Percentiles rank a stretch among this genome's conserved stretches.
phyloP scores from a whole-genome alignment of 1,284 basidiomycete genomes.

The Malassezia vespertilionis region DNA sequence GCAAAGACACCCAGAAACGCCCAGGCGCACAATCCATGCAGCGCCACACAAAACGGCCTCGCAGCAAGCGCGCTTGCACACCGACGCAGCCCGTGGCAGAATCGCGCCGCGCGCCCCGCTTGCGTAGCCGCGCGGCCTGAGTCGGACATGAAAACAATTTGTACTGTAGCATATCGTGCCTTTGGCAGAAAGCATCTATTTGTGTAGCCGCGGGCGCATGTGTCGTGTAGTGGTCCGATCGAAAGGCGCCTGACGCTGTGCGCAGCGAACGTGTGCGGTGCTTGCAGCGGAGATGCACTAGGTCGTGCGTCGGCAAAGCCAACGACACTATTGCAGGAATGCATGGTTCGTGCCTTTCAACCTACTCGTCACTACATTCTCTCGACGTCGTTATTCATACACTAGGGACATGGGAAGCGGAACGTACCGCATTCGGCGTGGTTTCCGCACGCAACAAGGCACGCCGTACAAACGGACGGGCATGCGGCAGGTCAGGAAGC shows the following conservation, averaged over 20 bases:
- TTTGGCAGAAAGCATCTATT: too few species aligned
- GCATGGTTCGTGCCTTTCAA: too few species aligned
- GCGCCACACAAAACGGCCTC: constrained; percentile 1
- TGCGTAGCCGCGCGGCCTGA: constrained; percentile 12
- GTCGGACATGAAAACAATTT: too few species aligned
- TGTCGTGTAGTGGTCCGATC: too few species aligned
- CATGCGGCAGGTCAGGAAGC: background rate
- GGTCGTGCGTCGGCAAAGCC: too few species aligned
- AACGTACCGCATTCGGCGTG: background rate
- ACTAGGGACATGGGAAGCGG: constrained; percentile 2
- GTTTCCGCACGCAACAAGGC: constrained; percentile 12
- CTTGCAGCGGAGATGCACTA: too few species aligned
- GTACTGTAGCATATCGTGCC: constrained; percentile 18
- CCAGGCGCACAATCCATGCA: too few species aligned
- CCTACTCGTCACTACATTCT: background rate
- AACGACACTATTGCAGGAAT: too few species aligned
- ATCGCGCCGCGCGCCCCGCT: constrained; percentile 10
- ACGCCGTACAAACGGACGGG: constrained; percentile 2
- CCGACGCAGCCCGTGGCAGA: background rate
- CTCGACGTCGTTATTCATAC: background rate
- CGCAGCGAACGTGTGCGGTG: too few species aligned
- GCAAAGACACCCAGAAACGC: too few species aligned
- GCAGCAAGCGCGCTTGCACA: background rate
- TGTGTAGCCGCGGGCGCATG: too few species aligned
- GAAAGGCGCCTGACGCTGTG: too few species aligned